phyloP scores from a whole-genome alignment of 1,284 basidiomycete genomes.

The Ceratobasidium sp. region DNA sequence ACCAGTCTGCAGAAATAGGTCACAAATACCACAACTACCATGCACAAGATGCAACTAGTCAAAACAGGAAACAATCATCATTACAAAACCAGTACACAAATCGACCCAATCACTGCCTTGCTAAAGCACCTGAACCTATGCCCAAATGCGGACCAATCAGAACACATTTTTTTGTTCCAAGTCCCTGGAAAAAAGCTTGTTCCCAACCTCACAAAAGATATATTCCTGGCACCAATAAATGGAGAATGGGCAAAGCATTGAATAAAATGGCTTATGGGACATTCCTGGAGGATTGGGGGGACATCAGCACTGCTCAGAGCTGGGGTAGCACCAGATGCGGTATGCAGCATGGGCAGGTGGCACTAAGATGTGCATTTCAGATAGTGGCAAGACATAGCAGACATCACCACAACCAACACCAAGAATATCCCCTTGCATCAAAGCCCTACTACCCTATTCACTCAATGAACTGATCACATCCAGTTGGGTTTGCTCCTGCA shows the following conservation, averaged over 20 bases:
- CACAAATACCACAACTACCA: background rate
- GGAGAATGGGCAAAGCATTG: slow-evolving; percentile 45
- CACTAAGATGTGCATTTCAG: slow-evolving; percentile 48
- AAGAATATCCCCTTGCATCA: too few species aligned
- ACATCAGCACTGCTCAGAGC: slow-evolving; percentile 48
- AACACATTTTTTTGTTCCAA: slow-evolving; percentile 4
- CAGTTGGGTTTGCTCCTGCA: too few species aligned
- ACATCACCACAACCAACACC: too few species aligned
- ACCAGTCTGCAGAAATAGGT: background rate
- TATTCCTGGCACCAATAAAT: slow-evolving; percentile 21
- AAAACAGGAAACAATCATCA: background rate
- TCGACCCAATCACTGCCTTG: background rate
- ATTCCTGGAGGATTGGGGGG: slow-evolving; percentile 52
- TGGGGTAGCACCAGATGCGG: slow-evolving; percentile 50
- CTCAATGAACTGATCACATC: too few species aligned
- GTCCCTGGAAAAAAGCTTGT: background rate
- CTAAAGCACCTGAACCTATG: background rate
- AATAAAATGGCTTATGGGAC: slow-evolving; percentile 49
- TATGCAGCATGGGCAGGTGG: slow-evolving; percentile 49
- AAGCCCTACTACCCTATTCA: too few species aligned
- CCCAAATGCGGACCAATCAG: background rate
- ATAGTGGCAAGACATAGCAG: slow-evolving; percentile 47
- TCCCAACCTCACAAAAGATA: background rate
- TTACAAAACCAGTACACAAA: background rate
- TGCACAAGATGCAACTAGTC: background rate